Base-by-base conservation (phyloP, 345 rosid species). In the Linum tenue region DNA sequence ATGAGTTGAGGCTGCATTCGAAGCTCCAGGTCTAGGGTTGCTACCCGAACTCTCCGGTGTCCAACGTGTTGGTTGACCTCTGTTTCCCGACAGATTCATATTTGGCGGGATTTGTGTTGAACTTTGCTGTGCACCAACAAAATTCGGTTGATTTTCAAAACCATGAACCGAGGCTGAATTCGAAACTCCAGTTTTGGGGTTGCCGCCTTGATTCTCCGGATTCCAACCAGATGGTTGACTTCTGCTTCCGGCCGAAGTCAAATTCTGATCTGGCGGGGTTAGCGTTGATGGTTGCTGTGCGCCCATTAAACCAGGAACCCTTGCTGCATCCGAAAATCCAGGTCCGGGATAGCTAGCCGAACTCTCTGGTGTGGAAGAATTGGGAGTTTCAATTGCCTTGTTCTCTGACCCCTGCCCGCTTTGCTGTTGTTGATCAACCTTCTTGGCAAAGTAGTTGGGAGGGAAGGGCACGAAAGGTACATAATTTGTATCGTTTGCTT, bases 401-500 rank as follows among this genome's bases (percentile, higher is more conserved):
- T 67, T 48, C 41, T 65, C 64, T 3, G 67, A 68, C 75, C 71
- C 75, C 41, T 65, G 56, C 14, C 35, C 68, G 64, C 53, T 15
- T 9, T 72, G 66, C 8, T 71, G 67, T 67, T 75, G 85, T 68
- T 74, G 82, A 2, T 72, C 64, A 53, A 77, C 82, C 68, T 77
- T 81, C 44, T 70, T 84, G 42, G 96, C 81, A 55, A 92, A 86
- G 76, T 90, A 85, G 57, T 76, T 86, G 17, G 95, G 84, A 59
- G 97, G 92, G 75, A 92, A 86, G 12, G 96, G 91, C 42, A 88
- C 97, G 68, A 87, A 92, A 35, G 97, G 97, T 38, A 82, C 86
- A 61, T 75, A 84, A 72, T 83, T 82, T 61, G 81, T 66, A 60
- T 78, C 81, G 63, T 71, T 77, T n/a, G 85, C 74, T 78, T 79